Conservation (phyloP, 305 asterid genomes). For the Coffea humblotiana region DNA sequence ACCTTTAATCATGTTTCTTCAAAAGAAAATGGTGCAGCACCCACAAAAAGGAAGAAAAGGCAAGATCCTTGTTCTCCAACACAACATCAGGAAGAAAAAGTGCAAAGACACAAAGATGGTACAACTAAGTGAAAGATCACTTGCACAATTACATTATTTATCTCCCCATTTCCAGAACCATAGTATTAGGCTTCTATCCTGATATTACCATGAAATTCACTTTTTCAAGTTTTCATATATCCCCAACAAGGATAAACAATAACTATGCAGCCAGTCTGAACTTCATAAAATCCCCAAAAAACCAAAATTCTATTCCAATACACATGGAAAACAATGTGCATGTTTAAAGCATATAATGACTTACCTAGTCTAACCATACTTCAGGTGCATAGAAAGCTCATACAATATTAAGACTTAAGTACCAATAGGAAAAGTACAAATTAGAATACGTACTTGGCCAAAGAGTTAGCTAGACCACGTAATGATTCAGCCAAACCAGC, state of each 20-base stretch:
- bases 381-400: conserved; percentile 5
- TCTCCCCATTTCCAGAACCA: not conserved
- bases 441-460: conserved; percentile 56
- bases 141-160: not conserved
- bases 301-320: not conserved
- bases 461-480: conserved; percentile 70
- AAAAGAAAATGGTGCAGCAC: not conserved
- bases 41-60: not conserved
- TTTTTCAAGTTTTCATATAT: not conserved
- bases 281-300: not conserved
- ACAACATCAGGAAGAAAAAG: not conserved
- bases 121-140: not conserved
- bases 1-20: not conserved
- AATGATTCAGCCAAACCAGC: conserved; percentile 69
- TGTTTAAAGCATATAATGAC: not conserved
- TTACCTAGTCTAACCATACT: not conserved
- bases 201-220: not conserved
- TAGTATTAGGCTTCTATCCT: not conserved
- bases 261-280: not conserved
- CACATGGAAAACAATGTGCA: not conserved
- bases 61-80: not conserved
- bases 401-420: not conserved
- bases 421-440: not conserved
- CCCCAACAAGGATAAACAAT: not conserved
- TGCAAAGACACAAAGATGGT: not conserved